These are phyloP conservation scores for Talaromyces sp. DNA, from an alignment of 2,329 filamentous ascomycete species.

Conservation along the genomic window DNA sequence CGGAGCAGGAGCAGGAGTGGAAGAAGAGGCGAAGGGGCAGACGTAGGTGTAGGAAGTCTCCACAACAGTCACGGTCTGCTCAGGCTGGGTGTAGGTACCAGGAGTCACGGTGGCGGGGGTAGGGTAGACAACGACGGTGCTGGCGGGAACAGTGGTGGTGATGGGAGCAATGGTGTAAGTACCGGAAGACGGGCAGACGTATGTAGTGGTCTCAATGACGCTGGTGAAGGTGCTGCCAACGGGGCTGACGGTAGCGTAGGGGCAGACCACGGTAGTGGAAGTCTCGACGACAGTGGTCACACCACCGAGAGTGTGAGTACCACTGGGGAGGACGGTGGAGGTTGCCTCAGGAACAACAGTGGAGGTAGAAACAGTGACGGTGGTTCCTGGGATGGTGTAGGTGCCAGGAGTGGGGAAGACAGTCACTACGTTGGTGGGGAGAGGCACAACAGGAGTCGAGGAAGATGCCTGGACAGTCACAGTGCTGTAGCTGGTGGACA, in stretches of 20 bases:
- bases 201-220: constrained; percentile 67
- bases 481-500: constrained; percentile 41
- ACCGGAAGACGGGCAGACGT: constrained; percentile 69
- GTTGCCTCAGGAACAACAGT: constrained; percentile 67
- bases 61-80: constrained; percentile 66
- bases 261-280: constrained; percentile 67
- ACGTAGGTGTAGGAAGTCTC: constrained; percentile 66
- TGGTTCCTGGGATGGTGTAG: constrained; percentile 46
- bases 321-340: constrained; percentile 61
- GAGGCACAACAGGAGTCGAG: constrained; percentile 27
- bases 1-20: constrained; percentile 29
- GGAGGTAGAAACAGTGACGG: constrained; percentile 58
- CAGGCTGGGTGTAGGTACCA: constrained; percentile 71
- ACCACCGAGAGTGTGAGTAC: constrained; percentile 69
- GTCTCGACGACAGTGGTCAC: constrained; percentile 68
- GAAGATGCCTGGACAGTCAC: constrained; percentile 36
- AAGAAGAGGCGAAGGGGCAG: constrained; percentile 63
- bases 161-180: constrained; percentile 73
- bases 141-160: constrained; percentile 58
- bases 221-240: constrained; percentile 60
- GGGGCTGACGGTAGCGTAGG: constrained; percentile 65
- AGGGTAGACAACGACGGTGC: constrained; percentile 61
- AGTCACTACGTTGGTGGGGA: constrained; percentile 22
- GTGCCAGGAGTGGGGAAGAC: constrained; percentile 21
- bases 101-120: constrained; percentile 63